A percentile compares a stretch with the other conserved stretches of the same genome.
phyloP scores from a whole-genome alignment of 768 basidiomycete species.

The Lactarius pseudohatsudake region DNA sequence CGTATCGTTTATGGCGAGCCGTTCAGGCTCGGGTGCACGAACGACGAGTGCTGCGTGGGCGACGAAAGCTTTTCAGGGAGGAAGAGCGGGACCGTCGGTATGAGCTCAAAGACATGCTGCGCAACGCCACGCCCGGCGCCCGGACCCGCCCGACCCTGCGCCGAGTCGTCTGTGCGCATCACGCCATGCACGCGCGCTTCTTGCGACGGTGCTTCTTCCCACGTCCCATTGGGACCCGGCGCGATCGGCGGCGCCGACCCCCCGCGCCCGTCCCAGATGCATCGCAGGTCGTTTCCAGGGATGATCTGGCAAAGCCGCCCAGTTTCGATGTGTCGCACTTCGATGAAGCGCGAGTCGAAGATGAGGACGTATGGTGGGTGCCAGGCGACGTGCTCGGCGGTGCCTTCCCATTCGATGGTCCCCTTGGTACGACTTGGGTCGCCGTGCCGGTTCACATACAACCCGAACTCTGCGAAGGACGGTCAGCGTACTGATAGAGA shows the following conservation, averaged over 20 bases:
- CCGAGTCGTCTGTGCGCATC: conserved; percentile 56
- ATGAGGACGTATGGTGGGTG: conserved; percentile 87
- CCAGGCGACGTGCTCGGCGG: conserved; percentile 83
- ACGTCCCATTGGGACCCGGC: conserved; percentile 48
- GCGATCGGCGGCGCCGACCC: conserved; percentile 35
- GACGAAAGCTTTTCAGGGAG: conserved; percentile 49
- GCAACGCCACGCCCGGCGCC: conserved; percentile 48
- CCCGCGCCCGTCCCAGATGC: conserved; percentile 87
- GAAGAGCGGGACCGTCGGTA: conserved; percentile 73
- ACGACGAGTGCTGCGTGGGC: conserved; percentile 36
- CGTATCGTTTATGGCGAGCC: conserved; percentile 34
- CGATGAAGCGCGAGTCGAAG: conserved; percentile 88
- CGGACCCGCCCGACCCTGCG: conserved; percentile 33
- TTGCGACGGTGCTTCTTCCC: conserved; percentile 54
- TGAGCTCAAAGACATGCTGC: conserved; percentile 76
- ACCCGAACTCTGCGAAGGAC: conserved; percentile 68
- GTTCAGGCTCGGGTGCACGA: conserved; percentile 37
- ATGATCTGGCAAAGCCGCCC: conserved; percentile 83
- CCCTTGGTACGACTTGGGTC: conserved; percentile 68
- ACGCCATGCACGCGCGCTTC: conserved; percentile 87
- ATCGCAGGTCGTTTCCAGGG: conserved; percentile 75
- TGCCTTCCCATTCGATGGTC: conserved; percentile 94
- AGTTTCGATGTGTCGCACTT: conserved; percentile 80
- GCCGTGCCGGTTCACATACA: conserved; percentile 92
- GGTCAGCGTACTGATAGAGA: background rate